A percentile compares a stretch with the other conserved stretches of the same genome.
Conservation (phyloP, 345 rosid genomes). For the Gossypium rotundifolium region DNA sequence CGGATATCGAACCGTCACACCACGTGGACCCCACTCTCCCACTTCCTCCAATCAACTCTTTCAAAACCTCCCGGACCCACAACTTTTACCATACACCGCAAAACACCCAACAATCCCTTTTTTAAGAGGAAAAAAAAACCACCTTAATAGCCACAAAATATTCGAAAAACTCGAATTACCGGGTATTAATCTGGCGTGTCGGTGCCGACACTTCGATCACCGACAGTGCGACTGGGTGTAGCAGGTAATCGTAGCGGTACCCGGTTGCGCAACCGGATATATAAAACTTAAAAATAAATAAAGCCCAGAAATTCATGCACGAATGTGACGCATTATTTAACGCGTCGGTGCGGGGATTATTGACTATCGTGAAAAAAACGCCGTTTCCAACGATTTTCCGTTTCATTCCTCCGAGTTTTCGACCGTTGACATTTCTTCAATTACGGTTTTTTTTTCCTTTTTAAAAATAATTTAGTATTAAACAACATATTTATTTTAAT, state of each 20-base stretch:
- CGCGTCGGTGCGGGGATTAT: slow-evolving; percentile 37
- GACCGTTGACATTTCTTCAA: slow-evolving; percentile 15
- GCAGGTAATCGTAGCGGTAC: slow-evolving; percentile 1
- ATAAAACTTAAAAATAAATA: neutral
- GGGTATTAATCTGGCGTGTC: slow-evolving; percentile 38
- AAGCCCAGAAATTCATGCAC: slow-evolving; percentile 12
- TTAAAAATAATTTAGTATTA: too few species aligned
- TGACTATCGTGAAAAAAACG: slow-evolving; percentile 15
- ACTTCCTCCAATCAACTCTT: slow-evolving; percentile 3
- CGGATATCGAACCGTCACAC: neutral
- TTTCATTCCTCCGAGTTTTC: slow-evolving; percentile 12
- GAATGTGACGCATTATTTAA: neutral
- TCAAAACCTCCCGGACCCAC: neutral
- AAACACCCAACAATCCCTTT: neutral
- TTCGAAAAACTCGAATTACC: slow-evolving; percentile 5
- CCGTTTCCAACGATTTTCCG: slow-evolving; percentile 26
- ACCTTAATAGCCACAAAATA: too few species aligned
- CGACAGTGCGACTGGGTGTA: slow-evolving; percentile 35
- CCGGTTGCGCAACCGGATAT: slow-evolving; percentile 20
- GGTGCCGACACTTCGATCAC: slow-evolving; percentile 42
- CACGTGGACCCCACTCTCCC: too few species aligned
- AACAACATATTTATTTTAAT: too few species aligned
- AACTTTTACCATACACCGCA: neutral
- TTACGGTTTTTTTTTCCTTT: too few species aligned
- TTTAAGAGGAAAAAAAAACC: too few species aligned